Conservation (phyloP, 2,329 filamentous ascomycete genomes). For the Cytospora leucostoma region DNA sequence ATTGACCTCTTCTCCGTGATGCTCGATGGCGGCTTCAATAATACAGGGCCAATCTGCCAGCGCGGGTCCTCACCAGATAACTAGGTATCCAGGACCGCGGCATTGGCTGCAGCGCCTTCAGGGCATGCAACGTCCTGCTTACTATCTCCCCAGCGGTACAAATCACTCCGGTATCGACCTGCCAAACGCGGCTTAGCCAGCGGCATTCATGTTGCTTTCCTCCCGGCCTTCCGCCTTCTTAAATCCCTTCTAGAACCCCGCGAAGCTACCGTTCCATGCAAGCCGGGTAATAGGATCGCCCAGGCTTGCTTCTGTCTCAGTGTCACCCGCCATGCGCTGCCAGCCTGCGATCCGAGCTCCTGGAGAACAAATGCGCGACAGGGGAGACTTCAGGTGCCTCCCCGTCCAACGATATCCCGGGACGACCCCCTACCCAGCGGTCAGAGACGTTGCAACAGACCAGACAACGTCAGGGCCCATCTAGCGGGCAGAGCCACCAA, state of each 20-base stretch:
- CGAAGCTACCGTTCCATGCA: background rate
- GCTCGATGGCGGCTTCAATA: background rate
- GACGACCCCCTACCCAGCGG: background rate
- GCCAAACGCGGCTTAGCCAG: constrained; percentile 24
- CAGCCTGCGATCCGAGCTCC: constrained; percentile 24
- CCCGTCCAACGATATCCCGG: constrained; percentile 16
- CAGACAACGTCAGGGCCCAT: constrained; percentile 6
- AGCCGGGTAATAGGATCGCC: constrained; percentile 8
- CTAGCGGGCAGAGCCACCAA: background rate
- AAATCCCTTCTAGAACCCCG: constrained; percentile 26
- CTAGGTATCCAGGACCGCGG: background rate
- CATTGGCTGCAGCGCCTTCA: background rate
- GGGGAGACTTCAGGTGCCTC: constrained; percentile 9
- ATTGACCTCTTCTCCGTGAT: background rate
- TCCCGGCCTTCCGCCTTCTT: constrained; percentile 14
- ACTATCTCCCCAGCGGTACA: constrained; percentile 17
- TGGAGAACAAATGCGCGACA: constrained; percentile 14
- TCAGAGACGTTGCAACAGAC: constrained; percentile 2
- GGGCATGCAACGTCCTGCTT: constrained; percentile 24
- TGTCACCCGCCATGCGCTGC: constrained; percentile 19
- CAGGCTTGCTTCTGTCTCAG: constrained; percentile 21
- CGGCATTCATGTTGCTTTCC: constrained; percentile 20
- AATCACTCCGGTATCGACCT: constrained; percentile 19
- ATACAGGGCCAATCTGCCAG: background rate
- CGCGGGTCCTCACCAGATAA: background rate